Evolutionary conservation across 208 protist genomes (phyloP).

Genomic region (Trypanosoma theileri): DNA sequence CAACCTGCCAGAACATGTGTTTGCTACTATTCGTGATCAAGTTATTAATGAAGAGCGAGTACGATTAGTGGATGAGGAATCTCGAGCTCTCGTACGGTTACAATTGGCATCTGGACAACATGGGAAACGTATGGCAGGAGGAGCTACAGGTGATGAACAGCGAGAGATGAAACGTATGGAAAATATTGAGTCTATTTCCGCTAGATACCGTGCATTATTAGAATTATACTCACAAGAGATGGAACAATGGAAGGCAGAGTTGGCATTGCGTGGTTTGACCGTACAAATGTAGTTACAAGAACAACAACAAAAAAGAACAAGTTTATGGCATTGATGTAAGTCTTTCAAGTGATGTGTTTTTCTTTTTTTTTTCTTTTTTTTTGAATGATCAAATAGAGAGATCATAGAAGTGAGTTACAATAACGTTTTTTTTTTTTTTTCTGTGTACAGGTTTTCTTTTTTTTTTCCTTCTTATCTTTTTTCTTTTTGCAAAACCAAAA

Average conservation of each 20-base stretch:
- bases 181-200: constrained; percentile 24
- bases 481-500: background rate
- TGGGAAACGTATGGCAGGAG: constrained; percentile 54
- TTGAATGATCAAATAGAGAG: background rate
- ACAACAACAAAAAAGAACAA: constrained; percentile 10
- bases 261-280: constrained; percentile 51
- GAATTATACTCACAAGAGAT: constrained; percentile 65
- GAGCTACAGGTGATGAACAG: constrained; percentile 33
- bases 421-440: no score
- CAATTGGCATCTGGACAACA: constrained; percentile 37
- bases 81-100: constrained; percentile 45
- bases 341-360: background rate
- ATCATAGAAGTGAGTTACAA: no score
- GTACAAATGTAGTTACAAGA: constrained; percentile 18
- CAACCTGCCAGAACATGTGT: constrained; percentile 86
- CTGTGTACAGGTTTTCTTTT: background rate
- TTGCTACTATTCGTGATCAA: constrained; percentile 65
- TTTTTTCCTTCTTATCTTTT: background rate
- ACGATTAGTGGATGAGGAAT: constrained; percentile 62
- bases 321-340: background rate
- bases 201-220: constrained; percentile 61
- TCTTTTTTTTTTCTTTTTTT: constrained; percentile 5
- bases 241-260: constrained; percentile 55
- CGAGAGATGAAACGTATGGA: constrained; percentile 46
- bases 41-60: constrained; percentile 73